Percentiles rank a stretch among this genome's conserved stretches.
Conservation (phyloP, 495 filamentous ascomycete genomes). For the Penicillium goetzii region DNA sequence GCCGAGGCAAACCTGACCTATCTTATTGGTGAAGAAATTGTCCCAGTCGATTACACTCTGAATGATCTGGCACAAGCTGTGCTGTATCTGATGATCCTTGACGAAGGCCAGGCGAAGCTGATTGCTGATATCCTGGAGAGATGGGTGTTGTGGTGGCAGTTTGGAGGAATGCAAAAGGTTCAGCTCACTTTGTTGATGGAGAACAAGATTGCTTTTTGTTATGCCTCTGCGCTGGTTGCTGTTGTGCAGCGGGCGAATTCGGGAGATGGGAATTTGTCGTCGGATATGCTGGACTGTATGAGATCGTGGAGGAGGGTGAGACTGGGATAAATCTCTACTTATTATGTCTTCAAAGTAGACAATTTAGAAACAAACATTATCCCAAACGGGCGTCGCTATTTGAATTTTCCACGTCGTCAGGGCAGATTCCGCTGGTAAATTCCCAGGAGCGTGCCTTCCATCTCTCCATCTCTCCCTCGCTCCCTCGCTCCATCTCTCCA, state of each 20-base stretch:
- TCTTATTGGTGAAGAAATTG: not conserved
- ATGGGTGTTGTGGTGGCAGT: constrained; percentile 16
- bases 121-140: constrained; percentile 16
- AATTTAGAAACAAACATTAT: too few relatives aligned
- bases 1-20: constrained; percentile 1
- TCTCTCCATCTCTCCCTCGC: too few relatives aligned
- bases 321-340: not conserved
- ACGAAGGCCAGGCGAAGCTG: constrained; percentile 4
- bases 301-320: constrained; percentile 11
- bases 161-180: constrained; percentile 16
- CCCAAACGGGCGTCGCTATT: too few relatives aligned
- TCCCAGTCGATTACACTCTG: not conserved
- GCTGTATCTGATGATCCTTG: constrained; percentile 12
- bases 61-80: not conserved
- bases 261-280: constrained; percentile 3
- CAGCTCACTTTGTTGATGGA: constrained; percentile 10
- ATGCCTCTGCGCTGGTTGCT: constrained; percentile 11
- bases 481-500: too few relatives aligned
- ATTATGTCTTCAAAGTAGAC: too few relatives aligned
- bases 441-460: too few relatives aligned
- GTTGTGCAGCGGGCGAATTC: constrained; percentile 12
- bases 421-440: too few relatives aligned
- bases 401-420: too few relatives aligned
- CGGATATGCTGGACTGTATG: constrained; percentile 16
- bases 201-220: constrained; percentile 16